Evolutionary conservation across 768 basidiomycete genomes (phyloP), one percentile per base, ranked within the genome.

Genomic region (Rhodotorula sphaerocarpa): DNA sequence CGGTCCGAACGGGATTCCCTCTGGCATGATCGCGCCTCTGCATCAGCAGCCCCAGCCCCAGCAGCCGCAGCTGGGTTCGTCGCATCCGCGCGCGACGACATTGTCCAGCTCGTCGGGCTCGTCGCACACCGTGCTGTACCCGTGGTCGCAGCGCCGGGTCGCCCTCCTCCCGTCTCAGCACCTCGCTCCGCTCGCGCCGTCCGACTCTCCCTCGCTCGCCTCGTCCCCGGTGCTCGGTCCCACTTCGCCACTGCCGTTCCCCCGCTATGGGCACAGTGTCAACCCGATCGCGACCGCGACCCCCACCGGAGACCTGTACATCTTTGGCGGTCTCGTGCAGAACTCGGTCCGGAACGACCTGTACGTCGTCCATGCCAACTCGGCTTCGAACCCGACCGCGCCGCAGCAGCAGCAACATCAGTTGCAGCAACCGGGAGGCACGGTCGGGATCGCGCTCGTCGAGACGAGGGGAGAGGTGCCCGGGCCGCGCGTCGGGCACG

Each of bases 321-420:
- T 99, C 65, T 99, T 99, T 69, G 95, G 95, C 65, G 95, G 95
- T 66, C 86, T 99, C 63, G 91, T 97, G 21, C 83, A 86, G 43
- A 93, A 97, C 73, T 77, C 82, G 14, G 86, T 91, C 39, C 82
- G 85, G 55, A 95, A 95, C 76, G 95, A 99, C 77, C 79, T 99
- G 33, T 97, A 93, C 75, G 78, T 88, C n/a, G 85, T 97, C 25
- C 59, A 61, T n/a, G 68, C 67, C 55, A n/a, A 55, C 14, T 10
- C 25, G 27, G 10, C 46, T 39, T 52, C 31, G 5, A 41, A 23
- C 47, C 27, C 28, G 21, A 2, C 2, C 39, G 7, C 28, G 46
- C 21, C 42, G 25, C n/a, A 4, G 3, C n/a, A 9, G 34, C n/a
- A 0, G 51, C 50, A 3, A 21, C 41, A 28, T 10, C 42, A 10